Conservation (phyloP, 108 stramenopile genomes). For the Cyclotella atomus region DNA sequence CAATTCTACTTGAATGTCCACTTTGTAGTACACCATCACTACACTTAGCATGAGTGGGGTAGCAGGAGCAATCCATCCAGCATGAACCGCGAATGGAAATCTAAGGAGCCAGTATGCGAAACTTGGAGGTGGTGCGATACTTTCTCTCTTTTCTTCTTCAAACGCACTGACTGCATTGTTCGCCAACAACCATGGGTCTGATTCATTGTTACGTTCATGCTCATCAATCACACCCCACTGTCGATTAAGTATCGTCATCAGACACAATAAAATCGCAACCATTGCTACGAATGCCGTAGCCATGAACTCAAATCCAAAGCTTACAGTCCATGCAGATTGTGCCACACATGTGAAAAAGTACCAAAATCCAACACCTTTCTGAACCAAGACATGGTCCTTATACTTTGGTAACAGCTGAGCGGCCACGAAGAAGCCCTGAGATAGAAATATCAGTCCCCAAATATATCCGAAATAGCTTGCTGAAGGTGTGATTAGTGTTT, state of each 20-base stretch:
- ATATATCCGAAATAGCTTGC: slow-evolving; percentile 70
- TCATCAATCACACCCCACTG: slow-evolving; percentile 21
- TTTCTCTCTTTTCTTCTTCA: neutral
- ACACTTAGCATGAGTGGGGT: slow-evolving; percentile 41
- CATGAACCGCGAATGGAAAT: slow-evolving; percentile 44
- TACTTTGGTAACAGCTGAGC: slow-evolving; percentile 50
- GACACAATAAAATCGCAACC: slow-evolving; percentile 9
- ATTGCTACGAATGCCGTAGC: slow-evolving; percentile 20
- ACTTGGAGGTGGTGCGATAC: slow-evolving; percentile 14
- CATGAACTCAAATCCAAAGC: slow-evolving; percentile 36
- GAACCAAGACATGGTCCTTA: slow-evolving; percentile 25
- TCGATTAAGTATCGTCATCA: slow-evolving; percentile 11
- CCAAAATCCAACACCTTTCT: slow-evolving; percentile 13
- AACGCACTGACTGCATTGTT: neutral
- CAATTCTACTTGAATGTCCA: slow-evolving; percentile 7
- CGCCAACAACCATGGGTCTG: slow-evolving; percentile 1
- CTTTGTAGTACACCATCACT: slow-evolving; percentile 11
- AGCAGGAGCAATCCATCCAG: slow-evolving; percentile 41
- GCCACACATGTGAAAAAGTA: slow-evolving; percentile 23
- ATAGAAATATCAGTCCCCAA: slow-evolving; percentile 82
- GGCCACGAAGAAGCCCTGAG: slow-evolving; percentile 66
- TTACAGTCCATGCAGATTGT: slow-evolving; percentile 28
- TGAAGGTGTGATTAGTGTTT: slow-evolving; percentile 83
- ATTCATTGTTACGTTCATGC: neutral
- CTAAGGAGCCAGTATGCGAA: slow-evolving; percentile 38